Conservation (phyloP, 495 filamentous ascomycete species). For the Hyaloscypha hepaticicola region DNA sequence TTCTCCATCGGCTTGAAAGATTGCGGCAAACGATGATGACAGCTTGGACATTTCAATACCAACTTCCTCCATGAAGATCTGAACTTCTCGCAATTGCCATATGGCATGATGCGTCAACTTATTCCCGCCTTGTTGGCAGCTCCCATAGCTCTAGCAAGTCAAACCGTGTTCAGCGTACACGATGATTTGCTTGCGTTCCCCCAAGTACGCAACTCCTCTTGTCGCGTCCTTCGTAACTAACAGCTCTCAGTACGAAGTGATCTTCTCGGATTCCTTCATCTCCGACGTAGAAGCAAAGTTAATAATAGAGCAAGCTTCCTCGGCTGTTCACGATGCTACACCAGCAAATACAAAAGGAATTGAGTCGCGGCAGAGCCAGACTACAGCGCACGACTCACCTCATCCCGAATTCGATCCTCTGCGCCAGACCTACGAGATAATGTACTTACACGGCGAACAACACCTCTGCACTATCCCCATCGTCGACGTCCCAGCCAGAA, state of each 20-base stretch:
- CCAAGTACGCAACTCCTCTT: constrained; percentile 57
- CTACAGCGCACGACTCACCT: constrained; percentile 25
- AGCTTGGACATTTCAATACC: constrained; percentile 16
- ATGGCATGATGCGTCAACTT: constrained; percentile 51
- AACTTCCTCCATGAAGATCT: constrained; percentile 10
- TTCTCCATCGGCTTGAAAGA: background rate
- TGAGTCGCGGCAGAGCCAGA: constrained; percentile 23
- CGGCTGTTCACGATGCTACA: constrained; percentile 21
- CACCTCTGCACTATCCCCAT: constrained; percentile 87
- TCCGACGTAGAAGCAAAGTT: constrained; percentile 66
- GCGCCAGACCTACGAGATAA: constrained; percentile 63
- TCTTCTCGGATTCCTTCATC: constrained; percentile 73
- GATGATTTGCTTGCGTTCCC: constrained; percentile 92
- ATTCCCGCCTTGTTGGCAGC: constrained; percentile 42
- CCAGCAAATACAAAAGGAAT: constrained; percentile 26
- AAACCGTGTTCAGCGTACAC: constrained; percentile 72
- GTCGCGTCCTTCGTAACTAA: constrained; percentile 22
- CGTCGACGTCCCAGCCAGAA: constrained; percentile 54
- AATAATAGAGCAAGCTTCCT: constrained; percentile 44
- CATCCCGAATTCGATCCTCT: constrained; percentile 19
- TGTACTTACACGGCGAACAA: constrained; percentile 65
- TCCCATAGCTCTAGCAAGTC: constrained; percentile 47
- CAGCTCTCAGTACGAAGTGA: constrained; percentile 69
- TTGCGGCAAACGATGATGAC: constrained; percentile 15
- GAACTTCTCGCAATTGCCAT: constrained; percentile 25